Evolutionary conservation across 495 filamentous ascomycete species (phyloP).

Genomic region (Durotheca rogersii): DNA sequence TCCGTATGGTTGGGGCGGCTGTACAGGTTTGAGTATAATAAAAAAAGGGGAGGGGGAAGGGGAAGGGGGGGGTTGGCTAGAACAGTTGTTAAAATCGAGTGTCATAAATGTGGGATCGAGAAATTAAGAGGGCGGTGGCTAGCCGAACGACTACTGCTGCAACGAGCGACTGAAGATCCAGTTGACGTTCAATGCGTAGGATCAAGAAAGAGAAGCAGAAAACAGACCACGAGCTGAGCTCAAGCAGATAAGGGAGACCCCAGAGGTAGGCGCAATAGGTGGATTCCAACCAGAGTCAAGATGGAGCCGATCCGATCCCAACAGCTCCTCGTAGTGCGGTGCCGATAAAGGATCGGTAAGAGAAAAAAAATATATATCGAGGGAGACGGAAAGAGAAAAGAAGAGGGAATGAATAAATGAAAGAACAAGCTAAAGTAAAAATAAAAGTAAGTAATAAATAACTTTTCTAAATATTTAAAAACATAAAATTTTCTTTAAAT

Average conservation of each 20-base stretch:
- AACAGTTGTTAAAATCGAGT: no score
- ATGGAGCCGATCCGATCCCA: conserved; percentile 3
- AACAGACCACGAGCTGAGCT: no score
- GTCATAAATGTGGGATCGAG: conserved; percentile 16
- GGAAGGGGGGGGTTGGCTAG: conserved; percentile 5
- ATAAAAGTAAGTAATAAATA: no score
- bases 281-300: conserved; percentile 3
- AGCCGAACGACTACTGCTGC: conserved; percentile 24
- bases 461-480: no score
- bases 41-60: background rate
- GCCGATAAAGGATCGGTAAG: conserved; percentile 26
- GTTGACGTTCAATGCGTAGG: conserved; percentile 20
- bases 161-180: conserved; percentile 31
- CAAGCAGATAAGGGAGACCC: conserved; percentile 10
- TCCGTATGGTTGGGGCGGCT: conserved; percentile 1
- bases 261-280: conserved; percentile 9
- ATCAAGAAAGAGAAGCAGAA: conserved; percentile 18
- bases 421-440: no score
- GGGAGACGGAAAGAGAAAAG: conserved; percentile 5
- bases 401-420: conserved; percentile 21
- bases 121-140: conserved; percentile 13
- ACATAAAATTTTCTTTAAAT: no score
- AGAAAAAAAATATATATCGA: conserved; percentile 34
- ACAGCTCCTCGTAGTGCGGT: conserved; percentile 21
- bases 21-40: background rate